Evolutionary conservation across 1,139 yeast genomes (phyloP).

Genomic region (Wickerhamiella pararugosa): DNA sequence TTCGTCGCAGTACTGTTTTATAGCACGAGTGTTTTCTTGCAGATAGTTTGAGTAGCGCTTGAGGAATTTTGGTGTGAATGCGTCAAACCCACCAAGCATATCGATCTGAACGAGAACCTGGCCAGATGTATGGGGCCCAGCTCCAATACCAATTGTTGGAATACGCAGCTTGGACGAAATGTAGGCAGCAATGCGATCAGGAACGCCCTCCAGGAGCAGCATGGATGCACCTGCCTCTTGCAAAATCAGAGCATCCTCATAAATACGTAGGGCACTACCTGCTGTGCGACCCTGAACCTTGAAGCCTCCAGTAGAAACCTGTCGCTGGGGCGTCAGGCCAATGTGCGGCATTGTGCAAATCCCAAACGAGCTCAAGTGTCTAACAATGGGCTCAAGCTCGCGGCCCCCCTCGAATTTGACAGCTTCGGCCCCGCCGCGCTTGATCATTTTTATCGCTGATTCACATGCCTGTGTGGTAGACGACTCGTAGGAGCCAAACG

Average conservation of each 20-base stretch:
- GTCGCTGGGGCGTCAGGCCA: constrained; percentile 84
- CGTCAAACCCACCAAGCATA: constrained; percentile 51
- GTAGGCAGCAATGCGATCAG: constrained; percentile 50
- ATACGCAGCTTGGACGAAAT: constrained; percentile 45
- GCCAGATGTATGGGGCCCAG: constrained; percentile 72
- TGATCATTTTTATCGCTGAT: constrained; percentile 46
- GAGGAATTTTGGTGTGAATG: constrained; percentile 57
- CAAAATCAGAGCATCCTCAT: constrained; percentile 51
- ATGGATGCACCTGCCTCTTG: constrained; percentile 69
- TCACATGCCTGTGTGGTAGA: constrained; percentile 49
- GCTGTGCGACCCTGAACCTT: constrained; percentile 63
- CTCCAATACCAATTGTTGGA: constrained; percentile 94
- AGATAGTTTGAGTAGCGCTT: constrained; percentile 48
- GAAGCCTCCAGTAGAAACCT: constrained; percentile 70
- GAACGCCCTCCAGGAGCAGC: constrained; percentile 73
- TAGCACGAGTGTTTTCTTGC: constrained; percentile 36
- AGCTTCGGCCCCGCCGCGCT: constrained; percentile 54
- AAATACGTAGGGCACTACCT: constrained; percentile 41
- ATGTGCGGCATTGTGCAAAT: constrained; percentile 87
- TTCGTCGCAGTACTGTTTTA: constrained; percentile 42
- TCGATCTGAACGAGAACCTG: constrained; percentile 87
- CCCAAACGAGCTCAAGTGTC: constrained; percentile 45
- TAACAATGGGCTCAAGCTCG: constrained; percentile 36
- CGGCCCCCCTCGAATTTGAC: constrained; percentile 80
- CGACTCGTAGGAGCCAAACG: constrained; percentile 73